These are phyloP conservation scores for Fusarium haematococcum DNA, from an alignment of 2,329 filamentous ascomycete species.

Conservation along the genomic window DNA sequence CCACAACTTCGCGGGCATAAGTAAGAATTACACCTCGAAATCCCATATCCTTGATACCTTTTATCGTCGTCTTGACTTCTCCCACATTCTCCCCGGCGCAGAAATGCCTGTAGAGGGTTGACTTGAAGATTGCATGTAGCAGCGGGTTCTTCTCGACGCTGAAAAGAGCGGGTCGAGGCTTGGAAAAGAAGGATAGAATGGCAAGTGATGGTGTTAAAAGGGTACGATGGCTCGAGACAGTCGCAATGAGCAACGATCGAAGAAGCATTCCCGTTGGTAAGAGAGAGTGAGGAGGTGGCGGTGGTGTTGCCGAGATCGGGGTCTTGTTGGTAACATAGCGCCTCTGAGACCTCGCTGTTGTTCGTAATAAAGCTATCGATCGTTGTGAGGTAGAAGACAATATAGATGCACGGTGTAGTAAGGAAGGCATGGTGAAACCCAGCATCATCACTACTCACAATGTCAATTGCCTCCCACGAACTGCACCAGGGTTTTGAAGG, in stretches of 20 bases:
- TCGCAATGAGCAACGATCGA: background rate
- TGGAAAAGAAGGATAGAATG: background rate
- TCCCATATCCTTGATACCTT: background rate
- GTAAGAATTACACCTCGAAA: background rate
- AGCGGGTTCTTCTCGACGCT: background rate
- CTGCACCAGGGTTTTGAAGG: background rate
- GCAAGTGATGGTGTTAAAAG: background rate
- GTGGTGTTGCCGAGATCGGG: background rate
- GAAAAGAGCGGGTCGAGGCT: background rate
- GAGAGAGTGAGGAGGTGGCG: background rate
- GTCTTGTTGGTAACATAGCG: background rate
- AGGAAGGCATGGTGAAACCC: background rate
- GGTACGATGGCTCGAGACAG: background rate
- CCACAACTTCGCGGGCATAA: background rate
- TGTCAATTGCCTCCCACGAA: background rate
- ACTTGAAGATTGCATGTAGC: background rate
- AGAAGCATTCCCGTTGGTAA: background rate
- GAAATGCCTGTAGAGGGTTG: background rate
- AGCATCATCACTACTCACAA: background rate
- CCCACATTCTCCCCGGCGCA: background rate
- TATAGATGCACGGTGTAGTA: background rate
- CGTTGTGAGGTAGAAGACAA: background rate
- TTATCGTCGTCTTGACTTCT: background rate
- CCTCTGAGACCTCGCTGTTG: background rate
- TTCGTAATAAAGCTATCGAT: too few relatives aligned